Percentiles rank a stretch among this genome's conserved stretches.
These are phyloP conservation scores for Metrosideros polymorpha DNA, from an alignment of 441 rosid species.

Conservation along the genomic window DNA sequence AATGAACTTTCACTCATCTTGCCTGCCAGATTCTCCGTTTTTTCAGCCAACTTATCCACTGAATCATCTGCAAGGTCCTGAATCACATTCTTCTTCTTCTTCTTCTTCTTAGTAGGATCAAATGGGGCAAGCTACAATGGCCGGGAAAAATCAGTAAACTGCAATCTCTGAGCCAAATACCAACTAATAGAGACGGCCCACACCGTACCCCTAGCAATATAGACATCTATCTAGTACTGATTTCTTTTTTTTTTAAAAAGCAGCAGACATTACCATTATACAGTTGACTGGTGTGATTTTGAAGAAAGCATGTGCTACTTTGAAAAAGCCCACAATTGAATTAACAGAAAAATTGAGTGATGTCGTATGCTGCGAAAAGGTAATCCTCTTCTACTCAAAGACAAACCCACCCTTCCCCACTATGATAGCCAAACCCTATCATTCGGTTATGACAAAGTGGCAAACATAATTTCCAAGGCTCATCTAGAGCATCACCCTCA, in stretches of 20 bases:
- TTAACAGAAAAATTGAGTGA: not conserved
- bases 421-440: not conserved
- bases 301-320: not conserved
- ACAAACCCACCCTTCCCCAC: not conserved
- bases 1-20: not conserved
- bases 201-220: not conserved
- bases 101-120: conserved; percentile 68
- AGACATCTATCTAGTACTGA: not conserved
- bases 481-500: not conserved
- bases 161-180: not conserved
- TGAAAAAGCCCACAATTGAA: not conserved
- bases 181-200: not conserved
- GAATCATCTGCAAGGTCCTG: conserved; percentile 48
- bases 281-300: not conserved
- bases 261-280: not conserved
- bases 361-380: not conserved
- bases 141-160: not conserved
- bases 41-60: conserved; percentile 48
- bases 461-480: not conserved
- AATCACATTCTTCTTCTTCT: conserved; percentile 60
- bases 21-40: conserved; percentile 62
- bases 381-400: not conserved
- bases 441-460: not conserved
- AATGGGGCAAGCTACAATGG: conserved; percentile 51
- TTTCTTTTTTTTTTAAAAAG: no score